These are phyloP conservation scores for Cercospora sp. DNA, from an alignment of 2,329 filamentous ascomycete genomes.

Conservation along the genomic window DNA sequence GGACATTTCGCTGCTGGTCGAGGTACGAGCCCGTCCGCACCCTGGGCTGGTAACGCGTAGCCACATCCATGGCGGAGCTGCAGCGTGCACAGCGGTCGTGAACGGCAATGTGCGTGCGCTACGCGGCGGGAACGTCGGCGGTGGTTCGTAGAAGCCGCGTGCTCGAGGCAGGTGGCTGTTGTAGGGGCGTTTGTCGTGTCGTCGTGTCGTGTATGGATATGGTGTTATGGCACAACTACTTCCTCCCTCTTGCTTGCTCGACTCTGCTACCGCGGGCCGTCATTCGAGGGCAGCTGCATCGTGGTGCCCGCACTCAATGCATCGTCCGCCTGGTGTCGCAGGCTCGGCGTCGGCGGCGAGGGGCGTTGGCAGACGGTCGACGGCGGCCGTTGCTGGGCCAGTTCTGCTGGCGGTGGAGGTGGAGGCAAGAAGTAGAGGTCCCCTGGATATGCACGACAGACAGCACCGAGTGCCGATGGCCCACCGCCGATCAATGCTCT, in stretches of 20 bases:
- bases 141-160: neutral
- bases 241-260: slow-evolving; percentile 3
- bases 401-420: neutral
- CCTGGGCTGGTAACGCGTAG: slow-evolving; percentile 36
- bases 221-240: neutral
- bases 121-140: slow-evolving; percentile 7
- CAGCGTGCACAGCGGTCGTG: slow-evolving; percentile 11
- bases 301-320: slow-evolving; percentile 21
- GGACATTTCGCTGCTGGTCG: slow-evolving; percentile 20
- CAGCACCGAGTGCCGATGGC: neutral
- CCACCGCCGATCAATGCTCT: neutral
- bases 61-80: slow-evolving; percentile 35
- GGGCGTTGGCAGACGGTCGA: neutral
- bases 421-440: neutral
- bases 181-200: slow-evolving; percentile 2
- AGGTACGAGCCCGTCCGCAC: slow-evolving; percentile 33
- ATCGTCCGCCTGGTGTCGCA: neutral
- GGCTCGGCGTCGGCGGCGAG: neutral
- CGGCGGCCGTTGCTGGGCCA: neutral
- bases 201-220: slow-evolving; percentile 3
- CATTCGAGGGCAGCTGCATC: slow-evolving; percentile 13
- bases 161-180: neutral
- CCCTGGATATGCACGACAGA: neutral
- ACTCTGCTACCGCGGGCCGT: slow-evolving; percentile 6
- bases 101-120: slow-evolving; percentile 13